A percentile compares a stretch with the other conserved stretches of the same genome.
Evolutionary conservation across 257 asterid genomes (phyloP).

Genomic region (Solanum pinnatisectum): DNA sequence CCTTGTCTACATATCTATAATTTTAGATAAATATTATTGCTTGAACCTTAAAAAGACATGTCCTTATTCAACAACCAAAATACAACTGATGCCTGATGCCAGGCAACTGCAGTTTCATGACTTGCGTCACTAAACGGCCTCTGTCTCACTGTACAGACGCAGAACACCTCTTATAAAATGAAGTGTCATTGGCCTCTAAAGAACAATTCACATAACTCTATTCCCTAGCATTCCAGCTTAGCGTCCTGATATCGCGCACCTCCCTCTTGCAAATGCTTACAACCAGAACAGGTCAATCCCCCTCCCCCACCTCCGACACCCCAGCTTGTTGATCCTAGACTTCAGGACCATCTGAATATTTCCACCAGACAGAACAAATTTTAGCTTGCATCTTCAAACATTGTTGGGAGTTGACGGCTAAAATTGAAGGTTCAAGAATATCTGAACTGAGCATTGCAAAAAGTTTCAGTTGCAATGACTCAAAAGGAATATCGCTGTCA

Average conservation of each 20-base stretch:
- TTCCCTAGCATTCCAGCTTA: background rate
- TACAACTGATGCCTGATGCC: background rate
- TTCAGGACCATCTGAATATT: background rate
- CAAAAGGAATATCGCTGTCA: background rate
- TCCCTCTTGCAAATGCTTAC: background rate
- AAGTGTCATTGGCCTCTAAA: background rate
- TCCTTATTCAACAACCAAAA: background rate
- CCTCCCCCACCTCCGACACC: background rate
- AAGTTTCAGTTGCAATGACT: background rate
- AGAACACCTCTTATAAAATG: background rate
- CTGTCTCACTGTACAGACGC: background rate
- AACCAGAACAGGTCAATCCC: background rate
- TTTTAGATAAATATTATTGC: background rate
- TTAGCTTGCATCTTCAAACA: background rate
- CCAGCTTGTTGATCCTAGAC: background rate
- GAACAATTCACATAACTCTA: background rate
- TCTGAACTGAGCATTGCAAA: background rate
- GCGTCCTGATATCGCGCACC: background rate
- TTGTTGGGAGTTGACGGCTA: background rate
- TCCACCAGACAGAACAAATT: background rate
- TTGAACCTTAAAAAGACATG: background rate
- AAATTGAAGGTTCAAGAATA: background rate
- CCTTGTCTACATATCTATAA: background rate
- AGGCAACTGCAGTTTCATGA: background rate
- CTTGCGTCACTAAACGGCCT: background rate